Evolutionary conservation across 768 basidiomycete species (phyloP), one percentile per base, ranked within the genome.

Genomic region (Dioszegia crocea): DNA sequence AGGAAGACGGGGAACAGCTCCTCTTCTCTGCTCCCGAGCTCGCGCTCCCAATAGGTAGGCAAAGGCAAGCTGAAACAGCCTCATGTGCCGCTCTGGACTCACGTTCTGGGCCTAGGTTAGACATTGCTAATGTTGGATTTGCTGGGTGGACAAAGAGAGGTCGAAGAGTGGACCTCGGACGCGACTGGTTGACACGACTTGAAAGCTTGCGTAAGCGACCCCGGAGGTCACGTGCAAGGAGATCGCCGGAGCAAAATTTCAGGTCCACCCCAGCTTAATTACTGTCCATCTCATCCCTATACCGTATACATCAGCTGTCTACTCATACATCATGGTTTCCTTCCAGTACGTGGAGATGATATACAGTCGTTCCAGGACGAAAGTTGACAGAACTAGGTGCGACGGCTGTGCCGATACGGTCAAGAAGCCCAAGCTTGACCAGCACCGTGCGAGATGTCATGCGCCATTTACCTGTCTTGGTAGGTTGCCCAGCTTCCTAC

Each of bases 381-480:
- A 12, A 19, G 36, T 14, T 51, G 38, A 51, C 17, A 3, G 4
- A 23, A 29, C 9, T 44, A 90, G 88, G 78, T 89, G 88, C 76
- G 86, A 88, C 76, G 82, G 86, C 33, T 96, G 92, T 75, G 79
- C 82, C 51, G 92, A 96, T 65, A 86, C 90, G 10, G 85, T 94
- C 27, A 96, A 91, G 77, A 96, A 96, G 70, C 92, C 92, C 12
- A 91, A 92, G 76, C 82, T 96, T 0, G 90, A 94, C 76, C 84
- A 86, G 71, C 91, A 94, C 56, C 60, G 72, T 11, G 61, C 69
- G 48, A 62, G 66, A 59, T 77, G 76, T 56, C 67, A 67, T 62
- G 63, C 71, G 11, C 57, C 61, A 14, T 77, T 77, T 54, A 75
- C 74, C 17, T 77, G 76, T 57, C 61, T 77, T 12, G 75, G 75